Evolutionary conservation across 352 stramenopile species (phyloP), one percentile per base, ranked within the genome.

Genomic region (Nannochloropsis limnetica): DNA sequence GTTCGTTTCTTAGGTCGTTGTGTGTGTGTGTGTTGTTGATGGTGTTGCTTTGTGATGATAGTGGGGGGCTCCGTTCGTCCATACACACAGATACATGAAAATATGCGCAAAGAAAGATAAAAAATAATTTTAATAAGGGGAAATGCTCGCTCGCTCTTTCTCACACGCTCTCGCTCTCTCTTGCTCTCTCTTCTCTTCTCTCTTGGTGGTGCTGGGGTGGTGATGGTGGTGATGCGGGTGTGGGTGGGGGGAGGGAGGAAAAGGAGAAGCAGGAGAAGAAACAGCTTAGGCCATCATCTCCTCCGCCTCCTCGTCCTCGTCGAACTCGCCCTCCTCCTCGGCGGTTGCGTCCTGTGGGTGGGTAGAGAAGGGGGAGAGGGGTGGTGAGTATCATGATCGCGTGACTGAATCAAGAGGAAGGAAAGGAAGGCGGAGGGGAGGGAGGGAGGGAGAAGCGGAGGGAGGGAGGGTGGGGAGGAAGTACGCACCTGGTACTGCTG

Each of bases 241-340:
- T n/a, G n/a, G n/a, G n/a, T n/a, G n/a, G n/a, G n/a, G n/a, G 5
- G 37, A 49, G 37, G 37, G 17, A 49, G 17, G 17, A 14, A 49
- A 17, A 17, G 37, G 37, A 49, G 37, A 49, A 15, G 37, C 2
- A 49, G 37, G 37, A 49, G 37, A 49, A 49, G 32, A 44, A 44
- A 44, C 27, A 49, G 45, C 79, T 79, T 83, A 83, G 9, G 27
- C 81, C 84, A 88, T 86, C 0, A 81, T 79, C 68, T 88, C 92
- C 88, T 96, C 95, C 82, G 95, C 92, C 85, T 96, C 93, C 83
- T 96, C 93, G 87, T 97, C 93, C 68, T 90, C 87, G 83, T 97
- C 94, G 87, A 97, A 97, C 87, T 98, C 95, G 83, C 93, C 95
- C 87, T 98, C 95, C 85, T 98, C 96, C 89, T 98, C 96, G 87